Percentiles rank a stretch among this genome's conserved stretches.
These are phyloP conservation scores for Polysphondylium violaceum DNA, from an alignment of 78 protist genomes.

Conservation along the genomic window DNA sequence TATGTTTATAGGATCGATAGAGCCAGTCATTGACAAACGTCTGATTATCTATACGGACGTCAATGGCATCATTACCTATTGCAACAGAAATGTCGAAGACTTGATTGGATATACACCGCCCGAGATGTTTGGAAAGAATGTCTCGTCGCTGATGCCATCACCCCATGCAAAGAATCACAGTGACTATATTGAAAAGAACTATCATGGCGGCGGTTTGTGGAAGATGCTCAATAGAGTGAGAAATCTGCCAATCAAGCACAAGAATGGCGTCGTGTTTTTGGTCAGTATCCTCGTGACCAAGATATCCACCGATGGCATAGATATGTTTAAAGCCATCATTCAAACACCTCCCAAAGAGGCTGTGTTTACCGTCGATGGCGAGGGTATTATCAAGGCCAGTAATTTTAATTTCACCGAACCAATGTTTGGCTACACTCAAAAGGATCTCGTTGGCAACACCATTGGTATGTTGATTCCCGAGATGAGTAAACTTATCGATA, in stretches of 20 bases:
- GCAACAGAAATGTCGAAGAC: constrained; percentile 56
- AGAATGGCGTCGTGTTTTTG: constrained; percentile 45
- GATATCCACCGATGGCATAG: constrained; percentile 46
- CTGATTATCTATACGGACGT: constrained; percentile 35
- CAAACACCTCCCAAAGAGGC: constrained; percentile 62
- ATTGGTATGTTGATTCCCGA: constrained; percentile 54
- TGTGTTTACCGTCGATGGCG: constrained; percentile 28
- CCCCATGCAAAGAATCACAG: constrained; percentile 21
- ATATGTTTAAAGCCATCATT: constrained; percentile 50
- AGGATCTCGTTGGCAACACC: constrained; percentile 38
- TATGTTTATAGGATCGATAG: constrained; percentile 64
- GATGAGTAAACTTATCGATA: constrained; percentile 30
- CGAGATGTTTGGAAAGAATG: constrained; percentile 49
- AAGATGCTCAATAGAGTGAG: constrained; percentile 47
- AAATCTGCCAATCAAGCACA: constrained; percentile 56
- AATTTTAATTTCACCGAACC: constrained; percentile 65
- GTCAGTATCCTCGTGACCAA: constrained; percentile 28
- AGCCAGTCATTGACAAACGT: constrained; percentile 33
- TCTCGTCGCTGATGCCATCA: constrained; percentile 34
- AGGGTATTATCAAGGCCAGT: constrained; percentile 49
- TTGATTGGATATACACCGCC: constrained; percentile 49
- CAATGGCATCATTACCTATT: constrained; percentile 47
- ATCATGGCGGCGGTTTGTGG: constrained; percentile 41
- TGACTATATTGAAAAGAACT: constrained; percentile 34
- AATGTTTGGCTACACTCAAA: constrained; percentile 65